Percentiles rank a stretch among this genome's conserved stretches.
Evolutionary conservation across 1,284 basidiomycete genomes (phyloP).

Genomic region (Ceratorhiza oryzae-sativae): DNA sequence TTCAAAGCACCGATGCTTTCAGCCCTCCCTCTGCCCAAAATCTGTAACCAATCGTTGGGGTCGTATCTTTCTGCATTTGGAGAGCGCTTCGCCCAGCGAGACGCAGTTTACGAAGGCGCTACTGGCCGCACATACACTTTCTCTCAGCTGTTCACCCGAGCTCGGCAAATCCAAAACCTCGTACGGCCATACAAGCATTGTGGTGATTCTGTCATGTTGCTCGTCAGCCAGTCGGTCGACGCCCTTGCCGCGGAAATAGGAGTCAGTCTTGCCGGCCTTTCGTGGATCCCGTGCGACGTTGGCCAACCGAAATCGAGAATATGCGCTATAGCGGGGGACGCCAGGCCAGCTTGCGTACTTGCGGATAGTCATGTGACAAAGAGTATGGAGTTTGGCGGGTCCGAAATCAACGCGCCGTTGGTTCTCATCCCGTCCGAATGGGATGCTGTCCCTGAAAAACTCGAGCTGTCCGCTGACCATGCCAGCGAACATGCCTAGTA

Average conservation of each 20-base stretch:
- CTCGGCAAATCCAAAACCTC: background rate
- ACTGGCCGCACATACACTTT: background rate
- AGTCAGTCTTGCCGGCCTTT: background rate
- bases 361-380: background rate
- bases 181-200: background rate
- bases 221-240: background rate
- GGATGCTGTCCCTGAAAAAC: background rate
- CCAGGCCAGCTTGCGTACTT: too few relatives aligned
- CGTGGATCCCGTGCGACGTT: conserved; percentile 1
- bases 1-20: too few relatives aligned
- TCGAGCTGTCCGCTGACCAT: background rate
- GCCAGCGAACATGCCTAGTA: conserved; percentile 1
- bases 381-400: too few relatives aligned
- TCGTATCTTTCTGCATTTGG: too few relatives aligned
- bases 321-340: too few relatives aligned
- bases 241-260: background rate
- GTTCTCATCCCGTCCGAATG: background rate
- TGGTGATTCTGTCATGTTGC: background rate
- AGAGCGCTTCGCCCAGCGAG: too few relatives aligned
- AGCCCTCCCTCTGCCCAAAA: too few relatives aligned
- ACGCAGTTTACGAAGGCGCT: conserved; percentile 3
- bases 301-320: background rate
- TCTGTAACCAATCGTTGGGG: too few relatives aligned
- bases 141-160: background rate
- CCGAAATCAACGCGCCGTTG: background rate